Conservation (phyloP, 2,329 filamentous ascomycete species). For the Fusarium nanum region DNA sequence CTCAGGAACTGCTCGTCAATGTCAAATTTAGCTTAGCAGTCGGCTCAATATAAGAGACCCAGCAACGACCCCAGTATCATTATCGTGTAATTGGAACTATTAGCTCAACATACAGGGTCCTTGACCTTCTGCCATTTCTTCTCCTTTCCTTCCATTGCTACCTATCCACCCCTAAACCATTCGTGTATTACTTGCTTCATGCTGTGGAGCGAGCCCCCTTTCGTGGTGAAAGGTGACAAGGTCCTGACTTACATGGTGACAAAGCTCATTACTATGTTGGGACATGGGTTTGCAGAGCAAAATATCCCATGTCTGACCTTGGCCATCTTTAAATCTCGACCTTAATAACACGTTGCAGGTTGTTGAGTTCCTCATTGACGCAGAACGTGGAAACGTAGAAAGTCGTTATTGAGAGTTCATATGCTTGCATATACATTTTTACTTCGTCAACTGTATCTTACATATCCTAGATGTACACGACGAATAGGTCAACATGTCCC, state of each 20-base stretch:
- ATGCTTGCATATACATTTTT: constrained; percentile 17
- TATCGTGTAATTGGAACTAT: constrained; percentile 26
- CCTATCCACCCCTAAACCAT: background rate
- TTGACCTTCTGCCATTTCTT: constrained; percentile 20
- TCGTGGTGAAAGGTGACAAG: background rate
- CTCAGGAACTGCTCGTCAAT: background rate
- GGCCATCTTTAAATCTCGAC: background rate
- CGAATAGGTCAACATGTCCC: constrained; percentile 23
- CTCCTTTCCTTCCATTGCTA: constrained; percentile 12
- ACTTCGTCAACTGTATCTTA: constrained; percentile 43
- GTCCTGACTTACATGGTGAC: constrained; percentile 12
- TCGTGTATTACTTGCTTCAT: constrained; percentile 2
- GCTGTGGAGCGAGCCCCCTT: constrained; percentile 14
- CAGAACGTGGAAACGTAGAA: background rate
- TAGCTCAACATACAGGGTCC: constrained; percentile 26
- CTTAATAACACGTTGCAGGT: background rate
- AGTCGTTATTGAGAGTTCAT: background rate
- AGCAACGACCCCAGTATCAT: constrained; percentile 29
- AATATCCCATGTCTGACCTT: background rate
- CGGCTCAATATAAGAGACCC: constrained; percentile 33
- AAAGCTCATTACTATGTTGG: background rate
- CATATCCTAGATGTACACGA: constrained; percentile 45
- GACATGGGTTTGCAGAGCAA: background rate
- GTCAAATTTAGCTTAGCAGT: constrained; percentile 34
- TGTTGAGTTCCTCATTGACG: background rate